Percentiles rank a stretch among this genome's conserved stretches.
Conservation (phyloP, 805 yeast species). For the Phaffomyces antillensis region DNA sequence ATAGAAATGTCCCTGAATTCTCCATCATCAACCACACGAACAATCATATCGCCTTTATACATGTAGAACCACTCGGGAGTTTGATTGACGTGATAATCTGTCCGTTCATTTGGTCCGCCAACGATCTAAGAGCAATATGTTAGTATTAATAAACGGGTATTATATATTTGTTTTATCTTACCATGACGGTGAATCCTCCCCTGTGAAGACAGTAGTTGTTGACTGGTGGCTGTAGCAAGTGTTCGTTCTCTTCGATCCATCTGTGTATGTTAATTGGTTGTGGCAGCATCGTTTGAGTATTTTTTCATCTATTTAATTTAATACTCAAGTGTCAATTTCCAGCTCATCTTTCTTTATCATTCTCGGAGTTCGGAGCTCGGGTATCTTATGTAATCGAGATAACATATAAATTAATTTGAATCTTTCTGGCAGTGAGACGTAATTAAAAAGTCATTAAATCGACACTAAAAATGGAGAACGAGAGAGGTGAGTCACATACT, state of each 20-base stretch:
- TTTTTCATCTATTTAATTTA: too few species aligned
- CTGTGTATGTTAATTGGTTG: conserved; percentile 68
- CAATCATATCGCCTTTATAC: conserved; percentile 78
- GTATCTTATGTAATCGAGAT: too few species aligned
- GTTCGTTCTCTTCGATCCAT: conserved; percentile 75
- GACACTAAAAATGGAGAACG: conserved; percentile 5
- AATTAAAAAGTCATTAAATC: not conserved
- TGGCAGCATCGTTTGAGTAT: too few species aligned
- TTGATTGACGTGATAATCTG: conserved; percentile 88
- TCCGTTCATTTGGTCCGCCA: conserved; percentile 92
- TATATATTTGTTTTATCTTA: conserved; percentile 6
- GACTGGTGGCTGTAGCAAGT: conserved; percentile 83
- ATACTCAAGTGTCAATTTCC: not conserved
- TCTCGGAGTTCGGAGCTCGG: not conserved
- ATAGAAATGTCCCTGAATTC: conserved; percentile 69
- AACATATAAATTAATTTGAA: too few species aligned
- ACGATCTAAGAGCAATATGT: conserved; percentile 40
- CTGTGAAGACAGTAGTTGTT: conserved; percentile 85
- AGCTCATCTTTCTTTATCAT: not conserved
- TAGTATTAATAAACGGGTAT: not conserved
- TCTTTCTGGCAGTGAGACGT: too few species aligned
- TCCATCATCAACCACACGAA: conserved; percentile 77
- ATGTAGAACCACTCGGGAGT: conserved; percentile 93
- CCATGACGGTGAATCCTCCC: conserved; percentile 91
- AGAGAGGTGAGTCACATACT: conserved; percentile 2